Conservation (phyloP, 2,329 filamentous ascomycete genomes). For the Peltaster fructicola region DNA sequence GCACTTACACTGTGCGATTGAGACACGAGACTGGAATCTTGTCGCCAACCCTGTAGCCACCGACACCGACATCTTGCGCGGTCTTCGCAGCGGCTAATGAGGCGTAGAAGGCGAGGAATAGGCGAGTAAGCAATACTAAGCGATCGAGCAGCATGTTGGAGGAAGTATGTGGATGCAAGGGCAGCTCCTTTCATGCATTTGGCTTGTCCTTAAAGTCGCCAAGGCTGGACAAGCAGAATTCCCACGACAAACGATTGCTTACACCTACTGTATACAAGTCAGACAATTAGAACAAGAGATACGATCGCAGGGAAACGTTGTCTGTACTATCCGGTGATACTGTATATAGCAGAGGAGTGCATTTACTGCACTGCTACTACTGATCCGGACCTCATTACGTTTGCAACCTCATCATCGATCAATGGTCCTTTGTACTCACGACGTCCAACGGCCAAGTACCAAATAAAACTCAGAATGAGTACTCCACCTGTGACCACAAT, state of each 20-base stretch:
- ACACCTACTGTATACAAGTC: too few relatives aligned
- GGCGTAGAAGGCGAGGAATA: slow-evolving; percentile 17
- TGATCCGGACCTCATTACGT: slow-evolving; percentile 13
- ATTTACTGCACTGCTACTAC: too few relatives aligned
- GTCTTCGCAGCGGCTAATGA: slow-evolving; percentile 22
- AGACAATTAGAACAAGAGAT: too few relatives aligned
- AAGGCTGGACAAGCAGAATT: too few relatives aligned
- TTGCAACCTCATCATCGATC: slow-evolving; percentile 18
- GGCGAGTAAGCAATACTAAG: slow-evolving; percentile 12
- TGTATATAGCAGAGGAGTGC: too few relatives aligned
- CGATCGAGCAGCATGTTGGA: slow-evolving; percentile 9
- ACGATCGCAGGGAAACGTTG: too few relatives aligned
- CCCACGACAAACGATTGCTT: too few relatives aligned
- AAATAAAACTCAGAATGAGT: slow-evolving; percentile 20
- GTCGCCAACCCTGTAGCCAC: slow-evolving; percentile 30
- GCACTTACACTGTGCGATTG: slow-evolving; percentile 32
- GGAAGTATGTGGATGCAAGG: slow-evolving; percentile 2
- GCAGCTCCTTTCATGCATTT: too few relatives aligned
- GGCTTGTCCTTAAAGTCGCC: too few relatives aligned
- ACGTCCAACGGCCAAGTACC: slow-evolving; percentile 20
- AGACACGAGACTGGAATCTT: slow-evolving; percentile 34
- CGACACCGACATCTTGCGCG: slow-evolving; percentile 24
- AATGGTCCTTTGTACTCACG: slow-evolving; percentile 22
- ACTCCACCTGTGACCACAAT: slow-evolving; percentile 23
- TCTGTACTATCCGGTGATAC: too few relatives aligned